These are phyloP conservation scores for Miscanthus sacchariflorus DNA, from an alignment of 202 grass and related monocot genomes.

Conservation along the genomic window DNA sequence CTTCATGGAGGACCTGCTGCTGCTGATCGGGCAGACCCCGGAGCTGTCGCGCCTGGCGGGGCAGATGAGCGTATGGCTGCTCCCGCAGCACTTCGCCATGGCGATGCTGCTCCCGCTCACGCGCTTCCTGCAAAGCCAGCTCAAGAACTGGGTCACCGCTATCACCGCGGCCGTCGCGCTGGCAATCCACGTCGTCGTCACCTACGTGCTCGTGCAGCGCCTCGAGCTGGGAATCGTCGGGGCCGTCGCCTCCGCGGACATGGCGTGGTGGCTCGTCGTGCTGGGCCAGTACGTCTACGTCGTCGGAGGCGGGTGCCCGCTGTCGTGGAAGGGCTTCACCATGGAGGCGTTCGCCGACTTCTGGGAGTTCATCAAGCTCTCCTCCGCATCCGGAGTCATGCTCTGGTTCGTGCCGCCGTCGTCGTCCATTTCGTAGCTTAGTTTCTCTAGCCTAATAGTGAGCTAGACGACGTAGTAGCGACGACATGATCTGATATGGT, in stretches of 20 bases:
- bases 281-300: constrained; percentile 58
- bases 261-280: constrained; percentile 74
- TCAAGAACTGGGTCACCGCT: constrained; percentile 86
- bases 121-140: constrained; percentile 85
- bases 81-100: constrained; percentile 81
- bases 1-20: constrained; percentile 61
- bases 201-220: constrained; percentile 60
- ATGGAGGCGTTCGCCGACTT: constrained; percentile 76
- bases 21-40: constrained; percentile 63
- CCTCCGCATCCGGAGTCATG: constrained; percentile 79
- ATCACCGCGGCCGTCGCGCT: constrained; percentile 45
- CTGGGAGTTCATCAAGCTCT: constrained; percentile 90
- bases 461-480: too few relatives aligned
- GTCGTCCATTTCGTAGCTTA: not conserved
- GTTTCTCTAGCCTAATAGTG: too few relatives aligned
- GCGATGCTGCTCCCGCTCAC: constrained; percentile 74
- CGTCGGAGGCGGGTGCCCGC: constrained; percentile 57
- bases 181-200: constrained; percentile 57
- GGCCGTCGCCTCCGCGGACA: constrained; percentile 41
- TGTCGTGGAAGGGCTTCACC: constrained; percentile 79
- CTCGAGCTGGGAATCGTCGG: constrained; percentile 46
- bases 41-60: constrained; percentile 64
- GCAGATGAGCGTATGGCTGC: constrained; percentile 66
- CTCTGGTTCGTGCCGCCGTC: constrained; percentile 53
- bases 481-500: too few relatives aligned